A percentile compares a stretch with the other conserved stretches of the same genome.
These are phyloP conservation scores for Prunus mongolica DNA, from an alignment of 306 rosid genomes.

Conservation along the genomic window DNA sequence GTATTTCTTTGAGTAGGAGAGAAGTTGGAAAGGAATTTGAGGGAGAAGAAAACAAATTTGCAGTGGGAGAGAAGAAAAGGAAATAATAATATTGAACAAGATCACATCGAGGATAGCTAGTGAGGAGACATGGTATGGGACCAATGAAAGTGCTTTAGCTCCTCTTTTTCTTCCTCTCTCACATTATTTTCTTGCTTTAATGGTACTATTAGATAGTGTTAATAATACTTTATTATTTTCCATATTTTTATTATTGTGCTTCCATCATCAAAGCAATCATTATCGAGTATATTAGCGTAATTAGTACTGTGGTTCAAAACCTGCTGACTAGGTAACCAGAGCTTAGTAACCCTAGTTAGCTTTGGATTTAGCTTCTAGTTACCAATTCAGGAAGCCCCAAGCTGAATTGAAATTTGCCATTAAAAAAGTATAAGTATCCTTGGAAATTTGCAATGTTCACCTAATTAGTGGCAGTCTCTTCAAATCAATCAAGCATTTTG, in stretches of 20 bases:
- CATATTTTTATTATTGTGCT: constrained; percentile 30
- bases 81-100: constrained; percentile 2
- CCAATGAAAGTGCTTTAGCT: constrained; percentile 45
- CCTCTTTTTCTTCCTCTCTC: constrained; percentile 36
- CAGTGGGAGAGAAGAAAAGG: constrained; percentile 6
- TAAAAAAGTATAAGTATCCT: background rate
- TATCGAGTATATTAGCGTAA: constrained; percentile 26
- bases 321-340: background rate
- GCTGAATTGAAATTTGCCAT: background rate
- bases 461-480: background rate
- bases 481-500: background rate
- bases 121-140: constrained; percentile 58
- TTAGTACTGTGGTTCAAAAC: constrained; percentile 13
- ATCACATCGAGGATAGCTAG: constrained; percentile 38
- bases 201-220: constrained; percentile 39
- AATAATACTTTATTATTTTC: constrained; percentile 25
- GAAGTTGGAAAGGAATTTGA: constrained; percentile 1
- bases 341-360: constrained; percentile 13
- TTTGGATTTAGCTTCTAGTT: constrained; percentile 5
- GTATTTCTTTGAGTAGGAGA: background rate
- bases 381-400: background rate
- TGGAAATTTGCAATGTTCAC: background rate
- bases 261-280: constrained; percentile 42
- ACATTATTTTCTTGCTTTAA: constrained; percentile 47
- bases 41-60: constrained; percentile 17